Conservation (phyloP, 2,329 filamentous ascomycete species). For the Paecilomyces dactylethromorphus region DNA sequence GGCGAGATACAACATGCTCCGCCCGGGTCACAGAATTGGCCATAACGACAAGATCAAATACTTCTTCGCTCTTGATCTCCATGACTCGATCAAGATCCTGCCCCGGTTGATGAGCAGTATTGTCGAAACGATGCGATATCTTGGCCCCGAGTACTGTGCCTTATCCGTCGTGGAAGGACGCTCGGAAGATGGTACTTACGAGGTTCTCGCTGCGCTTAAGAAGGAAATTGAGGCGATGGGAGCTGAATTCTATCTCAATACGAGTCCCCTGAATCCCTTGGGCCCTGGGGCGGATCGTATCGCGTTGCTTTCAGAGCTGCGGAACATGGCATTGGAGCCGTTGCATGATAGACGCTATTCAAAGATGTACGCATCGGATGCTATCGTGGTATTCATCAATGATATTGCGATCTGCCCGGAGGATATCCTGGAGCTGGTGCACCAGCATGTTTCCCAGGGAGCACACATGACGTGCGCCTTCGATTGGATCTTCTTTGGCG, state of each 20-base stretch:
- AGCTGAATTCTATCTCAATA: constrained; percentile 13
- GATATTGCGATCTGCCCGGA: constrained; percentile 49
- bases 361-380: constrained; percentile 22
- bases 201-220: constrained; percentile 41
- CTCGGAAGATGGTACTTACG: constrained; percentile 49
- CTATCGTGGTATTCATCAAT: constrained; percentile 49
- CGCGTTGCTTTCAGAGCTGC: constrained; percentile 41
- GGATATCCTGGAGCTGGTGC: constrained; percentile 51
- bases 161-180: constrained; percentile 52
- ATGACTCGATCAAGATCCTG: constrained; percentile 40
- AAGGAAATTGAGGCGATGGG: constrained; percentile 30
- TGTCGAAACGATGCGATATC: constrained; percentile 43
- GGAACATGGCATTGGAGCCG: constrained; percentile 48
- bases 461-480: constrained; percentile 55
- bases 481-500: constrained; percentile 48
- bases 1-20: constrained; percentile 2
- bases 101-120: constrained; percentile 48
- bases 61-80: constrained; percentile 50
- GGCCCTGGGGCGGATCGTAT: constrained; percentile 38
- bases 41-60: constrained; percentile 20
- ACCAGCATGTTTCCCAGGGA: constrained; percentile 40
- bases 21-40: not conserved
- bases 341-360: constrained; percentile 21
- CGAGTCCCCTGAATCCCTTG: constrained; percentile 40
- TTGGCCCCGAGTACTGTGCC: constrained; percentile 46